Evolutionary conservation across 208 protist species (phyloP), one percentile per base, ranked within the genome.

Genomic region (Balamuthia mandrillaris): DNA sequence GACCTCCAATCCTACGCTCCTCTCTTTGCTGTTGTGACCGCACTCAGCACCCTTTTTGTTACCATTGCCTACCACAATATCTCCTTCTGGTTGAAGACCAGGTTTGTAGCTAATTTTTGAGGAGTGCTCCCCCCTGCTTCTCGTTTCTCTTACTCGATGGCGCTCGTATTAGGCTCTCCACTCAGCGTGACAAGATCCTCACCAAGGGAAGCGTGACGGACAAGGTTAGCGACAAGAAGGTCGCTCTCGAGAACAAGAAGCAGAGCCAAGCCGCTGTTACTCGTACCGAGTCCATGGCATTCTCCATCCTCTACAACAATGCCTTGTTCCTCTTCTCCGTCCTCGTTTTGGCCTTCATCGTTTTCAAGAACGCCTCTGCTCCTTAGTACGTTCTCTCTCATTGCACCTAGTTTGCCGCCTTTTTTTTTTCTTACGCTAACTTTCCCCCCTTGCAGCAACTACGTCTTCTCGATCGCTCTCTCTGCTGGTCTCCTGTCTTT

Each of bases 231-330:
- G 44, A 56, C 68, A 78, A 78, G 68, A 78, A 78, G 45, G 44
- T 44, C 3, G 45, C 3, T 3, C 12, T 58, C n/a, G 68, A 41
- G 45, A 56, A 78, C 45, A 78, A 78, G 68, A 78, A 78, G 68
- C 10, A 78, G n/a, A 47, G 42, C 31, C 68, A 78, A 47, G 39
- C 44, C 33, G 18, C 31, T 16, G 68, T 78, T 18, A 78, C 68
- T 7, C 44, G 35, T 27, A 24, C 31, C 24, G 68, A 78, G 68
- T 51, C 68, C n/a, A 58, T 56, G 24, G 68, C 68, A n/a, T 78
- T 78, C 45, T 58, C 44, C 44, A 78, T 78, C 12, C 68, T 78
- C 44, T 78, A 78, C 68, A 78, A 78, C 68, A 78, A 78, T 47
- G 68, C 68, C 3, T 31, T 78, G 31, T 78, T 58, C 45, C 68